Evolutionary conservation across 768 basidiomycete species (phyloP).

Genomic region (Candolleomyces eurysporus): DNA sequence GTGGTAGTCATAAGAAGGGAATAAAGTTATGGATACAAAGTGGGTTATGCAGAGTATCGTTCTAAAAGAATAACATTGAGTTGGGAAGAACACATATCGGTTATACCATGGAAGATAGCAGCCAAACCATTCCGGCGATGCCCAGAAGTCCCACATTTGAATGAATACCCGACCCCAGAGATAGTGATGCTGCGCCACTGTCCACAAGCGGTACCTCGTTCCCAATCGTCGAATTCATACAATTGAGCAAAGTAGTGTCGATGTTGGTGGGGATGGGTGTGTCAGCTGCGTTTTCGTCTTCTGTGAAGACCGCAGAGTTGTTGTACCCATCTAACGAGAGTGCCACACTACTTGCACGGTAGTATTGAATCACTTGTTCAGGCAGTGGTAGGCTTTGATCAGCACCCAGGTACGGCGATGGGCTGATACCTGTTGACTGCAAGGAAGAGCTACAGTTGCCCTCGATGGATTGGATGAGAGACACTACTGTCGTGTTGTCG

Average conservation of each 20-base stretch:
- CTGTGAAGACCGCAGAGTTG: constrained; percentile 48
- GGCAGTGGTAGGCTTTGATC: constrained; percentile 37
- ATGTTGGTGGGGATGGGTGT: constrained; percentile 51
- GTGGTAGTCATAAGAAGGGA: too few species aligned
- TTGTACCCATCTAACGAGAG: constrained; percentile 68
- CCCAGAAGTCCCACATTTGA: constrained; percentile 18
- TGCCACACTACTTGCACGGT: constrained; percentile 61
- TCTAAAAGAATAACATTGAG: too few species aligned
- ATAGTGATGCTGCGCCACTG: constrained; percentile 9
- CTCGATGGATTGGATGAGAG: background rate
- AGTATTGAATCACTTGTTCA: constrained; percentile 65
- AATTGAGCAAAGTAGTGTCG: constrained; percentile 48
- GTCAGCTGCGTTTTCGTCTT: constrained; percentile 38
- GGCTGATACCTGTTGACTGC: constrained; percentile 2
- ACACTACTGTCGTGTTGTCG: background rate
- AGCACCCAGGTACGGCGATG: constrained; percentile 36
- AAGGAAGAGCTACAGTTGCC: background rate
- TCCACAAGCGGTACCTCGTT: constrained; percentile 54
- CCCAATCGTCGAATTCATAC: constrained; percentile 65
- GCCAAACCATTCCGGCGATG: constrained; percentile 20
- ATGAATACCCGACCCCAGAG: constrained; percentile 6
- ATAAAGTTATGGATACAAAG: too few species aligned
- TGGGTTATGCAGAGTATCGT: too few species aligned
- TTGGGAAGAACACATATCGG: too few species aligned
- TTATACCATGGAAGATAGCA: constrained; percentile 17